phyloP scores from a whole-genome alignment of 2,329 filamentous ascomycete genomes.

The Apiospora sp. region DNA sequence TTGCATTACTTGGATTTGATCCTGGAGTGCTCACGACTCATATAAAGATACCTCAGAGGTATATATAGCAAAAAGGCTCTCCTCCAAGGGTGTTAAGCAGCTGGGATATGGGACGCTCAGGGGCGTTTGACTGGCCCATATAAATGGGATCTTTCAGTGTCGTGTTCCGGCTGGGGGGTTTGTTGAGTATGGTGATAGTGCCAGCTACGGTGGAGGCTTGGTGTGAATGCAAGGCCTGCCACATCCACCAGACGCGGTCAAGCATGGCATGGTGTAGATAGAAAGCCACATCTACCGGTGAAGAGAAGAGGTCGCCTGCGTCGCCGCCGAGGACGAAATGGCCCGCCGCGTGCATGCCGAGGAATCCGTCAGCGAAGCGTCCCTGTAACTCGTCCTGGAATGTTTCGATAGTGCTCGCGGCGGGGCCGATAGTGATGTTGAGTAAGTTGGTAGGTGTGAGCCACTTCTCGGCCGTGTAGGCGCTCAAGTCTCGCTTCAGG shows the following conservation, averaged over 20 bases:
- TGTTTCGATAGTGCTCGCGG: conserved; percentile 28
- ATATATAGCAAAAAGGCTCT: conserved; percentile 35
- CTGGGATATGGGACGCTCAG: conserved; percentile 28
- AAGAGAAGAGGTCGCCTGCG: conserved; percentile 34
- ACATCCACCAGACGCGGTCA: conserved; percentile 40
- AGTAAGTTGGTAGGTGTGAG: conserved; percentile 35
- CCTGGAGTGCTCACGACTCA: too few relatives aligned
- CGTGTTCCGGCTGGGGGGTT: conserved; percentile 37
- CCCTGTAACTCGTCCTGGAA: conserved; percentile 44
- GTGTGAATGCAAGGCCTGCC: conserved; percentile 33
- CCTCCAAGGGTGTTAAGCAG: conserved; percentile 33
- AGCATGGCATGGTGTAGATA: conserved; percentile 39
- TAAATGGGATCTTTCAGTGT: conserved; percentile 35
- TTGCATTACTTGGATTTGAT: too few relatives aligned
- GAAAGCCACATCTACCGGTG: conserved; percentile 38
- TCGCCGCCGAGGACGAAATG: conserved; percentile 42
- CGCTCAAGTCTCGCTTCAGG: conserved; percentile 35
- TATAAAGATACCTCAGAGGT: conserved; percentile 21
- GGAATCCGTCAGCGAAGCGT: conserved; percentile 37
- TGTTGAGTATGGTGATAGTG: conserved; percentile 39
- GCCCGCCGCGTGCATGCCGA: conserved; percentile 42
- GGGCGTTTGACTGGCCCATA: conserved; percentile 31
- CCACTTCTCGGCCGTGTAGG: conserved; percentile 32
- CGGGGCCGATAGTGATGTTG: conserved; percentile 35
- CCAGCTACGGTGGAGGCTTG: conserved; percentile 34